Evolutionary conservation across 2,329 filamentous ascomycete species (phyloP), one percentile per base, ranked within the genome.

Genomic region (Cordyceps fumosorosea): DNA sequence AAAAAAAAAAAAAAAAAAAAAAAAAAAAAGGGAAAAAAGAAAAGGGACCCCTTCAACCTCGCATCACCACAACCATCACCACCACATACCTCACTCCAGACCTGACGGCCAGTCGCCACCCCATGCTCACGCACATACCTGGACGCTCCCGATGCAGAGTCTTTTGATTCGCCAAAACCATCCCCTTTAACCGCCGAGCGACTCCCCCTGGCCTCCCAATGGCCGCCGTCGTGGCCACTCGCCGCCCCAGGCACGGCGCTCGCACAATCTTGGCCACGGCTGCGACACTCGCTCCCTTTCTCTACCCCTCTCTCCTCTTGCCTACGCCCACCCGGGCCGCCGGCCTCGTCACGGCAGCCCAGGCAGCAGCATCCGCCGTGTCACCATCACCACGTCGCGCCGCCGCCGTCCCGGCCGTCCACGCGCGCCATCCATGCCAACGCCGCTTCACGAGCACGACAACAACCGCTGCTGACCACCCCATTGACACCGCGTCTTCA

Each of bases 291-390:
- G 67, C 69, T 8, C 67, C 68, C 8, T 84, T 84, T 65, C 76
- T 84, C 4, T 83, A 84, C 61, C 81, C 81, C 11, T 76, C 76
- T 0, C 66, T 82, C 2, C 76, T 76, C 62, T 70, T 72, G 26
- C 63, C 67, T n/a, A 66, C 56, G 5, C 29, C 20, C 6, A 20
- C 12, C 18, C 51, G 42, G 29, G 16, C 29, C n/a, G 48, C 55
- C 18, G 18, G 42, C 57, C 44, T 53, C 50, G 50, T 42, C 22
- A 37, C n/a, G 32, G n/a, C 57, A 66, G 16, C 40, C 5, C 64
- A 63, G 4, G 3, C 52, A 6, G n/a, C 44, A 8, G 37, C 40
- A 42, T 20, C 24, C 18, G 18, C 56, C 5, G 16, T 29, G 18
- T 32, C 59, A 20, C 59, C 18, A 20, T 32, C 20, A 5, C 22